phyloP scores from a whole-genome alignment of 768 basidiomycete genomes.

The Suillus paluster region DNA sequence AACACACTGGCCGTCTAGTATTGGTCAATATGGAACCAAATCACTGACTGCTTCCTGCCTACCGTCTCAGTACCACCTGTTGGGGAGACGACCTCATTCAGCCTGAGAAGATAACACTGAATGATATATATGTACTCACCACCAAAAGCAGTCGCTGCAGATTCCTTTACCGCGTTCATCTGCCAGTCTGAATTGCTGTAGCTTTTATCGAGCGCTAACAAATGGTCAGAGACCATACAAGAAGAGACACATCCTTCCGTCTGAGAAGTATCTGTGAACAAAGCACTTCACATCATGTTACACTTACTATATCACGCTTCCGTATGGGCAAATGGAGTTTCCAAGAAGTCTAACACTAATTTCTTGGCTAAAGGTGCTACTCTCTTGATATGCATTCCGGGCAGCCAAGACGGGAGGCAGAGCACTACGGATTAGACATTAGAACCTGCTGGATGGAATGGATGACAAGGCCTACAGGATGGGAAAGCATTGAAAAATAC shows the following conservation, averaged over 20 bases:
- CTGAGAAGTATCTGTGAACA: neutral
- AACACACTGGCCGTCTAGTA: constrained; percentile 5
- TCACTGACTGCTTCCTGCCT: neutral
- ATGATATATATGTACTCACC: neutral
- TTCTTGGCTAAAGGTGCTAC: neutral
- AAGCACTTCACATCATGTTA: neutral
- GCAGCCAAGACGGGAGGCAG: constrained; percentile 14
- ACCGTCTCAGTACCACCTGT: constrained; percentile 9
- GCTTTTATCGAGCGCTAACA: neutral
- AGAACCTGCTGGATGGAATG: neutral
- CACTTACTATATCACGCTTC: constrained; percentile 4
- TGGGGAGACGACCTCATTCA: neutral
- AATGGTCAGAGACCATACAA: constrained; percentile 4
- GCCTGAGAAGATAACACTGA: neutral
- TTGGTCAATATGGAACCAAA: neutral
- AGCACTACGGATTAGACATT: constrained; percentile 2
- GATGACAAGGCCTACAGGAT: constrained; percentile 5
- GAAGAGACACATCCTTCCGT: neutral
- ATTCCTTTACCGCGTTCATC: constrained; percentile 4
- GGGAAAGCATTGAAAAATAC: constrained; percentile 8
- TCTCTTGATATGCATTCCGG: constrained; percentile 12
- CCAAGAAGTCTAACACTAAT: constrained; percentile 1
- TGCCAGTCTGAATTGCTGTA: neutral
- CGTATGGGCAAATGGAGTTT: constrained; percentile 10
- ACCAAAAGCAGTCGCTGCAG: constrained; percentile 6